Conservation (phyloP, 2,329 filamentous ascomycete genomes). For the Xylaria sp. region DNA sequence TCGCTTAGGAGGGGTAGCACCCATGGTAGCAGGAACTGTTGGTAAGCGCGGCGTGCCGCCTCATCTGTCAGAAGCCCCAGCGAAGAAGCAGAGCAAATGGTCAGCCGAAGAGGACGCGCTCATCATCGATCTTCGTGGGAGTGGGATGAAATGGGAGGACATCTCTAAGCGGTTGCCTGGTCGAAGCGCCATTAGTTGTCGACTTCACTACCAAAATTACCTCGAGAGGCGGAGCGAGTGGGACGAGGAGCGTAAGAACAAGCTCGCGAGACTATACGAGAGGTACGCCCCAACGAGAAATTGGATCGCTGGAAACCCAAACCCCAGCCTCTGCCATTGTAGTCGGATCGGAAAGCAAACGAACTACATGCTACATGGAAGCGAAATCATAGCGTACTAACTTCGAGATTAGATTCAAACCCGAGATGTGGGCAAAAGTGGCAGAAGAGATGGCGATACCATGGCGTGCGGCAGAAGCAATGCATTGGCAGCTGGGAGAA, state of each 20-base stretch:
- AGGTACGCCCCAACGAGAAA: slow-evolving; percentile 68
- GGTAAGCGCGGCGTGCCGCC: slow-evolving; percentile 64
- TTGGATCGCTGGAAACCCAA: slow-evolving; percentile 18
- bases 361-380: slow-evolving; percentile 10
- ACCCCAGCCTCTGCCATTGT: slow-evolving; percentile 1
- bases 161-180: slow-evolving; percentile 92
- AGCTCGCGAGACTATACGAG: slow-evolving; percentile 92
- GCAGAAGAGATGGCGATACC: slow-evolving; percentile 95
- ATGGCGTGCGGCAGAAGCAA: slow-evolving; percentile 94
- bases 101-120: slow-evolving; percentile 91
- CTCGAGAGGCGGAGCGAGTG: slow-evolving; percentile 91
- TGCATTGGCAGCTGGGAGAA: slow-evolving; percentile 98
- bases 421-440: slow-evolving; percentile 97
- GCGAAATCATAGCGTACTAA: slow-evolving; percentile 41
- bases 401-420: slow-evolving; percentile 77
- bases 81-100: slow-evolving; percentile 98
- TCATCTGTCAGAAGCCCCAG: slow-evolving; percentile 72
- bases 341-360: slow-evolving; percentile 7
- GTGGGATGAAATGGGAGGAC: slow-evolving; percentile 98
- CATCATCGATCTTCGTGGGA: slow-evolving; percentile 89
- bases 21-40: slow-evolving; percentile 45
- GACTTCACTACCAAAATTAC: slow-evolving; percentile 97
- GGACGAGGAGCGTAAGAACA: slow-evolving; percentile 98
- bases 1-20: slow-evolving; percentile 47
- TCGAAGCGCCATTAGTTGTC: slow-evolving; percentile 91